Base-by-base conservation (phyloP, 2,329 filamentous ascomycete species). In the Daldinia sp. region DNA sequence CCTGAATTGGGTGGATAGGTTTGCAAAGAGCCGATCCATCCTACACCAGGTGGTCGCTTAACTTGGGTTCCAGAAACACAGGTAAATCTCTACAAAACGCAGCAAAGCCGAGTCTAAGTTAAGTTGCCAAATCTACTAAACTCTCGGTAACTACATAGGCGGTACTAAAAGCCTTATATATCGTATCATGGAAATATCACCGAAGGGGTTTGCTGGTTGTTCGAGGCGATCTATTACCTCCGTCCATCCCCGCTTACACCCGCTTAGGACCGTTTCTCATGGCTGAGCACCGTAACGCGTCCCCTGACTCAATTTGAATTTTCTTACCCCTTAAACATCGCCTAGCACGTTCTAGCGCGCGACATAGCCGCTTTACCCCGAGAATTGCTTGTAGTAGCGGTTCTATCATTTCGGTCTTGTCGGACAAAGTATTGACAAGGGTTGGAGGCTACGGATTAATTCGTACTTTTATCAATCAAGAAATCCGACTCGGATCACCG, bases 201-300 rank as follows among this genome's bases (percentile, higher is more conserved):
- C 51, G 51, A 45, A 32, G 13, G 27, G 17, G 30, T 15, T 43
- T 43, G 9, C 19, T 25, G n/a, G 15, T 15, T 3, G 19, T n/a
- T 23, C 37, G 17, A 35, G 9, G 37, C 34, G 13, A 23, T 35
- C 17, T 39, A 32, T 41, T 54, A 59, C 15, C 57, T 41, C 57
- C 57, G 48, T 4, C 19, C 29, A 47, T 41, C 10, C 15, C 57
- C 57, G 57, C 30, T 10, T 48, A 59, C 25, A 32, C 11, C 56
- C 56, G 56, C 29, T 17, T 35, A 51, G 13, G 19, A 6, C 48
- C 48, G 48, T 35, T 11, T 51, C 6, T 25, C 32, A n/a, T 23
- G n/a, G 11, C 27, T 19, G 34, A 21, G 29, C 25, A 13, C 47
- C 32, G 27, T 13, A 30, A 48, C n/a, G 9, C 45, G 15, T 48